A percentile compares a stretch with the other conserved stretches of the same genome.
Conservation (phyloP, 2,329 filamentous ascomycete genomes). For the Didymella pinodella region DNA sequence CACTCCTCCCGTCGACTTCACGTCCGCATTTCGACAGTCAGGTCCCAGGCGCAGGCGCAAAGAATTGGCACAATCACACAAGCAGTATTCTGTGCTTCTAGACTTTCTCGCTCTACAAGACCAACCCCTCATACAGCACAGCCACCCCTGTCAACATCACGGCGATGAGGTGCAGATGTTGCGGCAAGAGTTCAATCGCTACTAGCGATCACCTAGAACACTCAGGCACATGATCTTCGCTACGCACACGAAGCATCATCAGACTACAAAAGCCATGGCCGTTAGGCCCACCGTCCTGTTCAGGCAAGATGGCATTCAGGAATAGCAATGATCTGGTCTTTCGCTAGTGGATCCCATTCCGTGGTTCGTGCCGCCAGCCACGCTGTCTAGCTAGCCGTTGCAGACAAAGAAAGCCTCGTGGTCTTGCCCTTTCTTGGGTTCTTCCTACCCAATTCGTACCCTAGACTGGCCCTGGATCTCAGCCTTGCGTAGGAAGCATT, state of each 20-base stretch:
- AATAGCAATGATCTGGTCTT: conserved; percentile 8
- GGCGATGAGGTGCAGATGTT: background rate
- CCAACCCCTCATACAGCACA: background rate
- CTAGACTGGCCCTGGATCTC: background rate
- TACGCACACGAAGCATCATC: background rate
- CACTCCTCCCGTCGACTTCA: background rate
- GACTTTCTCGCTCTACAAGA: background rate
- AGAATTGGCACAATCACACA: background rate
- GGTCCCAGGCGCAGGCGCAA: background rate
- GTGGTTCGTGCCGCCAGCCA: conserved; percentile 11
- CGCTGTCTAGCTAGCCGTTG: background rate
- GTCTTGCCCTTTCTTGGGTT: background rate
- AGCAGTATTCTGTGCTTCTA: background rate
- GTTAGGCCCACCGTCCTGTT: background rate
- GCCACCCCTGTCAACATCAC: background rate
- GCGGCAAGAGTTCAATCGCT: background rate
- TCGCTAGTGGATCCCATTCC: background rate
- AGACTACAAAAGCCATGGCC: background rate
- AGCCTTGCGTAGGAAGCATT: conserved; percentile 5
- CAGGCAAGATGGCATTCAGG: background rate
- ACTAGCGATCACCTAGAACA: background rate
- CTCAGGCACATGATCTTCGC: background rate
- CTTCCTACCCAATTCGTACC: background rate
- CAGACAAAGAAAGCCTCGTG: conserved; percentile 4
- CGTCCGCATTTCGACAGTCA: background rate